A percentile compares a stretch with the other conserved stretches of the same genome.
Conservation (phyloP, 768 basidiomycete genomes). For the Russula lepida region DNA sequence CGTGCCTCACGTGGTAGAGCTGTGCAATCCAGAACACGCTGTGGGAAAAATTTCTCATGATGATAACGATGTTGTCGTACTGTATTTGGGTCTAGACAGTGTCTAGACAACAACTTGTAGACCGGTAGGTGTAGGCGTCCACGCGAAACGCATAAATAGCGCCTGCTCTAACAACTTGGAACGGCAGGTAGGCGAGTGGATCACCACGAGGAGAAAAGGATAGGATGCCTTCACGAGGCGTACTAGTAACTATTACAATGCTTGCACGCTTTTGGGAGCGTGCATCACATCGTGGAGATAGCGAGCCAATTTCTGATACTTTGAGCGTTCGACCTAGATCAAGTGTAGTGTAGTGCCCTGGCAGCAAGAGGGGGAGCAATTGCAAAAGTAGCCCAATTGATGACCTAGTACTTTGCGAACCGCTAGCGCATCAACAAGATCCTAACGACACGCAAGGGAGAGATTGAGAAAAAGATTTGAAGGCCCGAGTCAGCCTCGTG, state of each 20-base stretch:
- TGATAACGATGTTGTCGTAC: too few species aligned
- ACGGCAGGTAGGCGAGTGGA: not conserved
- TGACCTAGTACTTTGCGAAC: too few species aligned
- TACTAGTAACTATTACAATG: too few species aligned
- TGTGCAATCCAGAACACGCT: not conserved
- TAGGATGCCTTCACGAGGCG: too few species aligned
- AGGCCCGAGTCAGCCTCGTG: constrained; percentile 23
- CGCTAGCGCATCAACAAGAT: too few species aligned
- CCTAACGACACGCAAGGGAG: too few species aligned
- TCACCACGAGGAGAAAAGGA: not conserved
- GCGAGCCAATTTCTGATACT: not conserved
- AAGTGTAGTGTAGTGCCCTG: too few species aligned
- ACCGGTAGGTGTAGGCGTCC: not conserved
- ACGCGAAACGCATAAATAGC: not conserved
- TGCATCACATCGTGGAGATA: not conserved
- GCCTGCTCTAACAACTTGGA: not conserved
- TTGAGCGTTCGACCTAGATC: too few species aligned
- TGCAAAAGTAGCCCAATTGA: too few species aligned
- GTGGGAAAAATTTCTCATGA: not conserved
- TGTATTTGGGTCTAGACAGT: not conserved
- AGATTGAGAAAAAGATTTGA: not conserved
- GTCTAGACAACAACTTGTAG: not conserved
- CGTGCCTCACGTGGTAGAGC: too few species aligned
- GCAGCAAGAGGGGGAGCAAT: too few species aligned
- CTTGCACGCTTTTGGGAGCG: not conserved